Evolutionary conservation across 225 moss, liverwort and hornwort species (phyloP), one percentile per base, ranked within the genome.

Genomic region (Ulota crispa): DNA sequence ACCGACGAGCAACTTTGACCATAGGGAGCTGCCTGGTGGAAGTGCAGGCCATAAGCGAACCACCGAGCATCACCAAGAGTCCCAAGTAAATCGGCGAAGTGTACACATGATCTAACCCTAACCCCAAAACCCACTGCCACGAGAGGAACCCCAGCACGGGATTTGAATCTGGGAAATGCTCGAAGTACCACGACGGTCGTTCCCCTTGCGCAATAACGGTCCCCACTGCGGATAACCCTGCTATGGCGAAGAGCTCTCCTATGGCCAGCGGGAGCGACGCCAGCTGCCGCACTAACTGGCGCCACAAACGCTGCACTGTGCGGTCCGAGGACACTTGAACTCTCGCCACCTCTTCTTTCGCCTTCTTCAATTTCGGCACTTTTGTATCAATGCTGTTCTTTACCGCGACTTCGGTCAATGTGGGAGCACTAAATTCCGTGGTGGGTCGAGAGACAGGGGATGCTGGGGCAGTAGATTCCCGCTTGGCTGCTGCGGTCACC

Each of bases 1-100:
- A 99, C 75, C 98, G 89, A 73, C 94, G 93, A 41, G 98, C 98
- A 43, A 99, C 90, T 85, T 94, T 99, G 78, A 99, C 95, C 6
- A 95, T 89, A 36, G 98, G 98, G 24, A 94, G 87, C 82, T 99
- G 98, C 34, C 84, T 90, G 50, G 93, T 93, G 66, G 93, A 92
- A 59, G 95, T 88, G 79, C 98, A 99, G 30, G 95, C 95, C 83
- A 92, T 88, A 65, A 99, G 89, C 34, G 95, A 95, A 31, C 78
- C 88, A 11, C 94, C 95, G 72, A 99, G 87, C 70, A 99, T 89
- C 9, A 84, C 80, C 65, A 99, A 75, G 18, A 99, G 85, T 9
- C 91, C 90, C 55, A 99, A 68, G 80, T 85, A 99, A 26, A 96
- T 83, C 31, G 94, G 94, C 23, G 98, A 93, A 10, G 98, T 90